Conservation (phyloP, 345 rosid species). For the Brassica carinata region DNA sequence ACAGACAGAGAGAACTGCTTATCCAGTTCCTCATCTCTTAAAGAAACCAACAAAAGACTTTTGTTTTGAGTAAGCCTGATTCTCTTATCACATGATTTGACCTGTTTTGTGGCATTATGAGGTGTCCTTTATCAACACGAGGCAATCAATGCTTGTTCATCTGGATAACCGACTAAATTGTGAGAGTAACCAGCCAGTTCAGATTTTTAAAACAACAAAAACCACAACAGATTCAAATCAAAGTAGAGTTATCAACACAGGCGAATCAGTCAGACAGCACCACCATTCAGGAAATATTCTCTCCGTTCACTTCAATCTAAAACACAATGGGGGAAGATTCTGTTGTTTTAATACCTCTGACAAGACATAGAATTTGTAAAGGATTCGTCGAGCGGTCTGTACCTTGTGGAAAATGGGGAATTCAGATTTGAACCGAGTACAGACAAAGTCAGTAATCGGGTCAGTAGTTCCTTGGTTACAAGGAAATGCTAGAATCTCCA, state of each 20-base stretch:
- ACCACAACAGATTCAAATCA: neutral
- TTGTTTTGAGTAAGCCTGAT: neutral
- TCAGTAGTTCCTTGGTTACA: slow-evolving; percentile 85
- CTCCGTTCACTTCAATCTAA: slow-evolving; percentile 88
- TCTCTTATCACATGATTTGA: neutral
- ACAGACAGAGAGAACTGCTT: neutral
- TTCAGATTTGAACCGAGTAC: slow-evolving; percentile 81
- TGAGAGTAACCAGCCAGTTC: neutral
- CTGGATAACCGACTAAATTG: neutral
- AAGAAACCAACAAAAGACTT: neutral
- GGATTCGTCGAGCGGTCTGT: neutral
- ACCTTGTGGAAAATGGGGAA: slow-evolving; percentile 76
- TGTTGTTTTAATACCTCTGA: too few relatives aligned
- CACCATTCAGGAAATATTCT: slow-evolving; percentile 34
- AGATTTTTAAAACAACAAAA: neutral
- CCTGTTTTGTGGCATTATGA: neutral
- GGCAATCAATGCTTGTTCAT: neutral
- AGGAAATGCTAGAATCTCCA: slow-evolving; percentile 85
- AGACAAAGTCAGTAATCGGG: slow-evolving; percentile 66
- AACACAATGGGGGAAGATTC: neutral
- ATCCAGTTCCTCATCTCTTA: neutral
- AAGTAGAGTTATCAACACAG: slow-evolving; percentile 4
- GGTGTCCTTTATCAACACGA: neutral
- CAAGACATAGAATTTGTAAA: neutral
- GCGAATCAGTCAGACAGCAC: neutral